A percentile compares a stretch with the other conserved stretches of the same genome.
These are phyloP conservation scores for Arthrobotrys megalospora DNA, from an alignment of 2,329 filamentous ascomycete species.

Conservation along the genomic window DNA sequence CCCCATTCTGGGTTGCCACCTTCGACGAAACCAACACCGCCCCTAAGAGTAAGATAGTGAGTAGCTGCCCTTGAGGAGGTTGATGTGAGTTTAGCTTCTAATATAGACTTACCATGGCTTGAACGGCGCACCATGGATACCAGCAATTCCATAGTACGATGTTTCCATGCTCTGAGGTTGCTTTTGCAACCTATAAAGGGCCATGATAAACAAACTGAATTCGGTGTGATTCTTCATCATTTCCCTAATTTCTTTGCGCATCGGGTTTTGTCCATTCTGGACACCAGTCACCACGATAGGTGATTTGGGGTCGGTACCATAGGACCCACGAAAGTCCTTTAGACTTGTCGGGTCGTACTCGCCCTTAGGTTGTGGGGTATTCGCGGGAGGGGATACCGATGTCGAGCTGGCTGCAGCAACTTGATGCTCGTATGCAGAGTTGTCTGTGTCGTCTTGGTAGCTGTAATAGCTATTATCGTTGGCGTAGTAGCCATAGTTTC, in stretches of 20 bases:
- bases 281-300: conserved; percentile 33
- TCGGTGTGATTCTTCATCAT: conserved; percentile 33
- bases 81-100: no score
- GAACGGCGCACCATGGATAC: conserved; percentile 78
- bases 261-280: conserved; percentile 8
- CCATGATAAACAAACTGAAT: conserved; percentile 80
- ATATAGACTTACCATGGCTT: conserved; percentile 38
- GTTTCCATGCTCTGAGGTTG: conserved; percentile 76
- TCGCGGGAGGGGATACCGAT: not conserved
- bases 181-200: conserved; percentile 79
- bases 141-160: conserved; percentile 84
- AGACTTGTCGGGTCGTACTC: conserved; percentile 33
- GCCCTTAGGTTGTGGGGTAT: not conserved
- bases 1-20: conserved; percentile 35
- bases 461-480: not conserved
- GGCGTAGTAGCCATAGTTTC: not conserved
- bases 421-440: not conserved
- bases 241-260: conserved; percentile 47
- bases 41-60: conserved; percentile 6
- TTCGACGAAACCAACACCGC: conserved; percentile 11
- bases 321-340: not conserved
- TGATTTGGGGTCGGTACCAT: not conserved
- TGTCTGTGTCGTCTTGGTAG: not conserved
- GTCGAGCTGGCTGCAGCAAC: not conserved
- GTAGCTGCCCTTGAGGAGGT: not conserved